Evolutionary conservation across 495 filamentous ascomycete species (phyloP).

Genomic region (Podospora bellae-mahoneyi): DNA sequence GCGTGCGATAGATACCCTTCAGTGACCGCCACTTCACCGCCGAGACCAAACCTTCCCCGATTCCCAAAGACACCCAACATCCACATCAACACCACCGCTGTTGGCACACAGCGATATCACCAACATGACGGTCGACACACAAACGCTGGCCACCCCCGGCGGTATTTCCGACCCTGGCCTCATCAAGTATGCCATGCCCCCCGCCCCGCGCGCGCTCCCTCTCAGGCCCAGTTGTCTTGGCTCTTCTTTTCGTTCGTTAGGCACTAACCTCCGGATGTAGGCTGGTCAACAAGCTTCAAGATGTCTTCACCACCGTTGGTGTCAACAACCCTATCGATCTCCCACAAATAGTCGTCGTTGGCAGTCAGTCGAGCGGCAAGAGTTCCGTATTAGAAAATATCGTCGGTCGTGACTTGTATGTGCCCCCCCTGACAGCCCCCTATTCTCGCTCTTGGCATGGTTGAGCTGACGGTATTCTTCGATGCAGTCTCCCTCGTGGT

Average conservation of each 20-base stretch:
- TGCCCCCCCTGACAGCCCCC: conserved; percentile 17
- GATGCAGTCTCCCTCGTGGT: conserved; percentile 82
- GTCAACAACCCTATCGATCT: conserved; percentile 99
- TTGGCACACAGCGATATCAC: conserved; percentile 1
- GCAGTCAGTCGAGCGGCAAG: conserved; percentile 98
- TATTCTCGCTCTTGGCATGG: neutral
- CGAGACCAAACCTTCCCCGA: neutral
- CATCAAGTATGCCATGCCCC: conserved; percentile 48
- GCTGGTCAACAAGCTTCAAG: conserved; percentile 97
- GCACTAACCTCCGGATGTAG: conserved; percentile 47
- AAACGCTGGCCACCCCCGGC: conserved; percentile 41
- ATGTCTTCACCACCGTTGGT: conserved; percentile 98
- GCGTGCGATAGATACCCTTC: neutral
- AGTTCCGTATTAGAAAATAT: conserved; percentile 99
- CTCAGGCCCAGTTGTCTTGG: neutral
- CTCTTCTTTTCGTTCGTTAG: conserved; percentile 14
- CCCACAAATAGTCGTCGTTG: conserved; percentile 97
- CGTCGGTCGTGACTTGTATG: conserved; percentile 97
- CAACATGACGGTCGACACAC: conserved; percentile 33
- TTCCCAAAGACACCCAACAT: neutral
- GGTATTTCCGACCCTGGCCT: conserved; percentile 59
- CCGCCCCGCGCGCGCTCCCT: neutral
- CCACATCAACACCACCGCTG: neutral
- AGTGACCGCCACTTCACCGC: neutral
- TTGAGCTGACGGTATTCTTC: conserved; percentile 17